A percentile compares a stretch with the other conserved stretches of the same genome.
Evolutionary conservation across 352 stramenopile genomes (phyloP).

Genomic region (Elongisporangium undulatum): DNA sequence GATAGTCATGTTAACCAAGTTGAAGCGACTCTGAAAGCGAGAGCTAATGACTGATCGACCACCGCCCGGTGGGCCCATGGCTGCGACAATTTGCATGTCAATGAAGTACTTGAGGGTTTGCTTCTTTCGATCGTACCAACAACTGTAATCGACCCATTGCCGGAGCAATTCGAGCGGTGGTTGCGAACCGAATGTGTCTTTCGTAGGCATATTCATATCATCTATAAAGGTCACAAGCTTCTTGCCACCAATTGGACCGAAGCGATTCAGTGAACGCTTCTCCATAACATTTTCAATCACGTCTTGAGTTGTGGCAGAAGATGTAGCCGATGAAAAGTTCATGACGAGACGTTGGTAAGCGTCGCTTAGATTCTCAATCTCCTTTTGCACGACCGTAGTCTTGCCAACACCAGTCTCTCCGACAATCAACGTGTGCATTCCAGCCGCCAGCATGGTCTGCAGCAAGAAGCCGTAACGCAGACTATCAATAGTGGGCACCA

Average conservation of each 20-base stretch:
- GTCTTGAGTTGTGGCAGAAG: constrained; percentile 83
- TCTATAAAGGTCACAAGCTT: constrained; percentile 91
- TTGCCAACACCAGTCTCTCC: constrained; percentile 90
- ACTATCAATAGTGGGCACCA: constrained; percentile 85
- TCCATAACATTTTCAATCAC: constrained; percentile 91
- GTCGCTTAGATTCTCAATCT: constrained; percentile 78
- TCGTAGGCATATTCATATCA: constrained; percentile 92
- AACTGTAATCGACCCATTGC: constrained; percentile 91
- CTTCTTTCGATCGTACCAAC: constrained; percentile 92
- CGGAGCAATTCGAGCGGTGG: constrained; percentile 88
- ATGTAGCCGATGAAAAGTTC: constrained; percentile 90
- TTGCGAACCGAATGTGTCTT: constrained; percentile 90
- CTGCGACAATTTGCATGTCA: constrained; percentile 88
- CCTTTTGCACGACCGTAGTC: constrained; percentile 79
- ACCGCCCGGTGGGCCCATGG: constrained; percentile 85
- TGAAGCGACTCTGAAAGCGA: constrained; percentile 90
- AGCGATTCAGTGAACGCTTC: constrained; percentile 87
- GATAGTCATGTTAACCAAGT: constrained; percentile 90
- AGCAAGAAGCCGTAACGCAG: constrained; percentile 79
- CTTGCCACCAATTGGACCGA: constrained; percentile 83
- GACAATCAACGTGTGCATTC: constrained; percentile 84
- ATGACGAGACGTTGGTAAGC: constrained; percentile 75
- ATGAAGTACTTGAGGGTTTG: constrained; percentile 89
- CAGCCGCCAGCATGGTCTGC: constrained; percentile 67
- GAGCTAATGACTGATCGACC: constrained; percentile 87